Conservation (phyloP, 352 stramenopile genomes). For the Blastocystis sp. region DNA sequence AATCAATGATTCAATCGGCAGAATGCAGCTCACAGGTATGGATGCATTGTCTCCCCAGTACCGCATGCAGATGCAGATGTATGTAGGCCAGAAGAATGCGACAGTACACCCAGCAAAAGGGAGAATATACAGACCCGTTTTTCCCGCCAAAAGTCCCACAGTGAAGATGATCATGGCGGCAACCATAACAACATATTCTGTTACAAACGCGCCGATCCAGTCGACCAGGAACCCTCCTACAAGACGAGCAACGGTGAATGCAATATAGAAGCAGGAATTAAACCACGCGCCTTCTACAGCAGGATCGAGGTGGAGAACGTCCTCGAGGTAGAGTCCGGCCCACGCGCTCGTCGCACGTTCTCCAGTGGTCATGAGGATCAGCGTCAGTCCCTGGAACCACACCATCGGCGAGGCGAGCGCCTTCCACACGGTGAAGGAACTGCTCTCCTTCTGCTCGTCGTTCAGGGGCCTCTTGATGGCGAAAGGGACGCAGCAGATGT, state of each 20-base stretch:
- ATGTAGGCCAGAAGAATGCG: slow-evolving; percentile 58
- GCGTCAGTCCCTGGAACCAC: slow-evolving; percentile 14
- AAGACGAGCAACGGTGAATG: slow-evolving; percentile 29
- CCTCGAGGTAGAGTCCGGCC: slow-evolving; percentile 48
- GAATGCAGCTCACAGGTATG: slow-evolving; percentile 38
- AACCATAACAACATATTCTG: slow-evolving; percentile 16
- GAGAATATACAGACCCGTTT: slow-evolving; percentile 34
- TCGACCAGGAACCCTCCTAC: slow-evolving; percentile 48
- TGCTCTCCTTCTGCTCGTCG: neutral
- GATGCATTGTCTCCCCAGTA: slow-evolving; percentile 47
- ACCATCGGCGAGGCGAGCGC: slow-evolving; percentile 41
- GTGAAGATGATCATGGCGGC: slow-evolving; percentile 18
- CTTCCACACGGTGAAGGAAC: neutral
- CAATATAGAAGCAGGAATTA: slow-evolving; percentile 53
- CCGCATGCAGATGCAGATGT: slow-evolving; percentile 50
- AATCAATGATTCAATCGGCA: slow-evolving; percentile 6
- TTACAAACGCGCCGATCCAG: slow-evolving; percentile 12
- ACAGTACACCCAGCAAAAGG: slow-evolving; percentile 13
- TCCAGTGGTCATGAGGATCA: slow-evolving; percentile 39
- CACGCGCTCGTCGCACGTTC: slow-evolving; percentile 50
- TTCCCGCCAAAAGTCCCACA: slow-evolving; percentile 13
- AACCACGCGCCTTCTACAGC: slow-evolving; percentile 51
- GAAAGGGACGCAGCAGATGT: slow-evolving; percentile 8
- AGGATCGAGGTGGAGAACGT: slow-evolving; percentile 58
- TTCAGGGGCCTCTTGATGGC: slow-evolving; percentile 28